Conservation (phyloP, 177 flowering plant genomes). For the Vitis hybrid region DNA sequence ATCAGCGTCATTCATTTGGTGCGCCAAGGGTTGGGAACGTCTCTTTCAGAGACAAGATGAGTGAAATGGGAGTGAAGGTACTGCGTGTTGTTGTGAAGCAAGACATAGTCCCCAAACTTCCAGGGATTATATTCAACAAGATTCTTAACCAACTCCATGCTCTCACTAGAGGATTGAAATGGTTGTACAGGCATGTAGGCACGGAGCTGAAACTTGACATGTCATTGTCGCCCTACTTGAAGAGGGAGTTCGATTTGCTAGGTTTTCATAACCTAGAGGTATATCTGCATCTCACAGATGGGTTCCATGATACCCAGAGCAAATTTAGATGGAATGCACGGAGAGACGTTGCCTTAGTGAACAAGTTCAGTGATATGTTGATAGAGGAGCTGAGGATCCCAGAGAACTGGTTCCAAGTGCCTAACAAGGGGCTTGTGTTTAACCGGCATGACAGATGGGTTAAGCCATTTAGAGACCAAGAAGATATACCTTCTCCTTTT, state of each 20-base stretch:
- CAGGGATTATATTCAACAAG: slow-evolving; percentile 38
- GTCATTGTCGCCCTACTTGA: slow-evolving; percentile 33
- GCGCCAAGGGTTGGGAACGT: slow-evolving; percentile 49
- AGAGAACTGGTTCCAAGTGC: slow-evolving; percentile 43
- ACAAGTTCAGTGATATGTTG: slow-evolving; percentile 52
- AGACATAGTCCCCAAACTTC: slow-evolving; percentile 40
- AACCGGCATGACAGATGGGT: slow-evolving; percentile 59
- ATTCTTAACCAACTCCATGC: slow-evolving; percentile 25
- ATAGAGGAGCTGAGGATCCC: slow-evolving; percentile 56
- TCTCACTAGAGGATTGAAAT: slow-evolving; percentile 24
- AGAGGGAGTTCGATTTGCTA: slow-evolving; percentile 24
- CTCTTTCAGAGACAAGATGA: slow-evolving; percentile 34
- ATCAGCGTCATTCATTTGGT: slow-evolving; percentile 38
- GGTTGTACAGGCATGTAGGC: slow-evolving; percentile 49
- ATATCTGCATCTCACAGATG: slow-evolving; percentile 46
- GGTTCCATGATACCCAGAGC: slow-evolving; percentile 8
- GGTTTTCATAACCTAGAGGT: slow-evolving; percentile 46
- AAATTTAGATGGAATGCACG: slow-evolving; percentile 29
- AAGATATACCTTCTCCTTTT: slow-evolving; percentile 47
- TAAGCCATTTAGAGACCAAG: slow-evolving; percentile 46
- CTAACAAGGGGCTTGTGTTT: slow-evolving; percentile 42
- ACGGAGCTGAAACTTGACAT: slow-evolving; percentile 39
- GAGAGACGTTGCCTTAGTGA: slow-evolving; percentile 58
- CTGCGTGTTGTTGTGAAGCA: slow-evolving; percentile 38
- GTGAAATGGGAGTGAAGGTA: slow-evolving; percentile 35